Conservation (phyloP, 2,329 filamentous ascomycete species). For the Metarhizium robertsii region DNA sequence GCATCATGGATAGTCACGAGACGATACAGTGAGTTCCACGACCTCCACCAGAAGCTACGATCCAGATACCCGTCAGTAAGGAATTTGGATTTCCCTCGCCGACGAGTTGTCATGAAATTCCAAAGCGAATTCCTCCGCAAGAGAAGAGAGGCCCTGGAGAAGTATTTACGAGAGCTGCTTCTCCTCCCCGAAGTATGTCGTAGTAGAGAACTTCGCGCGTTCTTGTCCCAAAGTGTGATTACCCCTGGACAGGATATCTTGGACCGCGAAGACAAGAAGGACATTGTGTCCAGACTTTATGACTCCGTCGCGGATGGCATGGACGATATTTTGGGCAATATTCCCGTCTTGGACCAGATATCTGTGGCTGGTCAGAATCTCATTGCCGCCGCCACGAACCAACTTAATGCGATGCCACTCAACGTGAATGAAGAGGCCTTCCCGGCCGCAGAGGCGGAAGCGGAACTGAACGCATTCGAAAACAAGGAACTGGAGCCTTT, state of each 20-base stretch:
- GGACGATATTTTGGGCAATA: conserved; percentile 95
- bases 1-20: conserved; percentile 89
- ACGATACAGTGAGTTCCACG: conserved; percentile 93
- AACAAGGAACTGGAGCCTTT: conserved; percentile 85
- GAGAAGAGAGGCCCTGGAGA: conserved; percentile 71
- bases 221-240: conserved; percentile 81
- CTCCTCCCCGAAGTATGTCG: conserved; percentile 88
- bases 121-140: conserved; percentile 95
- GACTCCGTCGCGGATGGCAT: conserved; percentile 96
- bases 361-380: conserved; percentile 88
- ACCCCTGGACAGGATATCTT: conserved; percentile 49
- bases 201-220: conserved; percentile 82
- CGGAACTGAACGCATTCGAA: conserved; percentile 88
- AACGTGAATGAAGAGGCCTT: conserved; percentile 40
- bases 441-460: conserved; percentile 70
- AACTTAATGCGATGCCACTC: conserved; percentile 48
- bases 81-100: conserved; percentile 81
- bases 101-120: conserved; percentile 90
- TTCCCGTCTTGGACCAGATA: conserved; percentile 89
- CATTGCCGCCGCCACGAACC: conserved; percentile 63
- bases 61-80: conserved; percentile 79
- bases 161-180: conserved; percentile 74
- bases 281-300: conserved; percentile 91
- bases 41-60: conserved; percentile 82
- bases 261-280: conserved; percentile 58